Base-by-base conservation (phyloP, 75 land plant species). In the Sequoiadendron giganteum region DNA sequence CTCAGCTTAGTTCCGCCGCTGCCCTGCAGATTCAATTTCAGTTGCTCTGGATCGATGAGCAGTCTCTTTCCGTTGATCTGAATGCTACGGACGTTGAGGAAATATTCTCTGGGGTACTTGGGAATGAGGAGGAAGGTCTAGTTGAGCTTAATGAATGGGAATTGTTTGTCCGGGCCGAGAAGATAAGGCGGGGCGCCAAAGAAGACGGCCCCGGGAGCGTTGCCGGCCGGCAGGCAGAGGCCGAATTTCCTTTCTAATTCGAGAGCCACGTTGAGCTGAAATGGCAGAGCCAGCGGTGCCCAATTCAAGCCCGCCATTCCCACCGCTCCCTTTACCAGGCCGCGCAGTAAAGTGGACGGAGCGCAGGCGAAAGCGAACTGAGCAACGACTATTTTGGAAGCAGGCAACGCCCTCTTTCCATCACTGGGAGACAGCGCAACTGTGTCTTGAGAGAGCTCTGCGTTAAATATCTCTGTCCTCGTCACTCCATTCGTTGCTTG, bases 81-180 rank as follows among this genome's bases (percentile, higher is more conserved):
- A 86, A 93, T 88, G 49, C 85, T 65, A 7, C n/a, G 86, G 61
- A 91, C 89, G 2, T 78, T 61, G 18, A 93, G 79, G 84, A 68
- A 88, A 83, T 91, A 88, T 83, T 78, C 85, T 5, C 58, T 11
- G 18, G 38, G 36, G 6, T 21, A 42, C 36, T 0, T 49, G 30
- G 14, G 11, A n/a, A 14, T 49, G 49, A 5, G 19, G 30, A 84
- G 85, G 36, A 84, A 84, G 5, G 86, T 54, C 68, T 54, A 85
- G 25, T 85, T 85, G 3, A 43, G 84, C 52, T 21, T 82, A 11
- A 47, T 28, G 14, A 2, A 25, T 4, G 84, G 77, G 75, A n/a
- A n/a, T n/a, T n/a, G n/a, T n/a, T n/a, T n/a, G n/a, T n/a, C n/a
- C n/a, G n/a, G n/a, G n/a, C n/a, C n/a, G n/a, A n/a, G n/a, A n/a